Conservation (phyloP, 371 early-diverging fungal species). For the Rhizomucor miehei region DNA sequence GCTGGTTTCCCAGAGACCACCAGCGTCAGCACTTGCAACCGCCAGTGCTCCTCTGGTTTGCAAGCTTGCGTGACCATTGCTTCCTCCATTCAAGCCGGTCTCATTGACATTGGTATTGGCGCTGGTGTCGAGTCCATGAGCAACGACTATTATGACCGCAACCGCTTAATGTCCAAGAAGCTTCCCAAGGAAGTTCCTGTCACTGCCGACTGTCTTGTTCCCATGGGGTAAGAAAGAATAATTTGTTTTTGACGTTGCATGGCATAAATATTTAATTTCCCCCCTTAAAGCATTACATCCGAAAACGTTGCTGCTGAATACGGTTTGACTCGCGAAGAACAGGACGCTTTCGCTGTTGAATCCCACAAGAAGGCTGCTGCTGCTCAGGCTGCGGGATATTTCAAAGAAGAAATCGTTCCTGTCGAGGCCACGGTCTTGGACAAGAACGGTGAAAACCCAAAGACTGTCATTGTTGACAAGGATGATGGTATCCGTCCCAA, state of each 20-base stretch:
- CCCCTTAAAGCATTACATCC: constrained; percentile 75
- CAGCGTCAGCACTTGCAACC: constrained; percentile 86
- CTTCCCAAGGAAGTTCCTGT: constrained; percentile 60
- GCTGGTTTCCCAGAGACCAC: constrained; percentile 91
- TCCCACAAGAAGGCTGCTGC: constrained; percentile 79
- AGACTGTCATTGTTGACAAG: constrained; percentile 56
- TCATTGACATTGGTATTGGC: constrained; percentile 95
- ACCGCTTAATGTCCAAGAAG: constrained; percentile 52
- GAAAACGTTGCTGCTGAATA: constrained; percentile 94
- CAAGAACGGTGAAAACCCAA: constrained; percentile 69
- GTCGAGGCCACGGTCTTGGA: constrained; percentile 75
- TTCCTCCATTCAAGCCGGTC: constrained; percentile 84
- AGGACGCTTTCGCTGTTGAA: constrained; percentile 85
- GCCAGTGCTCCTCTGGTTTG: constrained; percentile 96
- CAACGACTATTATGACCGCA: constrained; percentile 69
- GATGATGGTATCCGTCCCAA: constrained; percentile 95
- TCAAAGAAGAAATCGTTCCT: constrained; percentile 92
- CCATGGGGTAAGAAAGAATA: constrained; percentile 70
- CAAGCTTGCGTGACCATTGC: constrained; percentile 93
- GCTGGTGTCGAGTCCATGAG: constrained; percentile 99
- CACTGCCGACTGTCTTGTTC: constrained; percentile 80
- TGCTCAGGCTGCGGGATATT: constrained; percentile 89
- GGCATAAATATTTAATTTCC: background rate
- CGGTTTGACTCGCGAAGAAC: constrained; percentile 75
- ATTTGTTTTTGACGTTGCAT: background rate